Evolutionary conservation across 2,329 filamentous ascomycete genomes (phyloP).

Genomic region (Sporothrix luriei): DNA sequence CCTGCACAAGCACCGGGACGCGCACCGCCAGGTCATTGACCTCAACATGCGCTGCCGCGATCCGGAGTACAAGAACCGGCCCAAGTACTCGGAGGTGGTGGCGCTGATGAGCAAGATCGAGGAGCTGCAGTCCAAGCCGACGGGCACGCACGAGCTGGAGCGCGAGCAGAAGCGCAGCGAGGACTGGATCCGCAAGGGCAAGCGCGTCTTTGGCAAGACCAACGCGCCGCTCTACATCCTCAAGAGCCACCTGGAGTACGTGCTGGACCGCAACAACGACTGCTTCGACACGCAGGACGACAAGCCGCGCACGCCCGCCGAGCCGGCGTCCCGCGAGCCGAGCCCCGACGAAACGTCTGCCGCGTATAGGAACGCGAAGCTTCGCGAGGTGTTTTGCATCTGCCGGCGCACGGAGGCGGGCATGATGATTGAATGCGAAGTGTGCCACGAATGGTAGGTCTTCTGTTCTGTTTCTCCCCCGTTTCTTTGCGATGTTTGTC

Average conservation of each 20-base stretch:
- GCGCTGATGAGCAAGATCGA: conserved; percentile 85
- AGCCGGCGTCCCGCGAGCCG: conserved; percentile 85
- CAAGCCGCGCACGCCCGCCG: conserved; percentile 84
- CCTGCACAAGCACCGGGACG: conserved; percentile 91
- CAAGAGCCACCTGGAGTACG: conserved; percentile 90
- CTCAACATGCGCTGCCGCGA: conserved; percentile 78
- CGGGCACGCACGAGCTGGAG: conserved; percentile 87
- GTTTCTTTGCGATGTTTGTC: conserved; percentile 22
- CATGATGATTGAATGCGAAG: conserved; percentile 99
- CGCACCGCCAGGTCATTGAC: conserved; percentile 82
- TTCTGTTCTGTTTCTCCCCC: conserved; percentile 44
- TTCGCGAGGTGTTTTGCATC: conserved; percentile 90
- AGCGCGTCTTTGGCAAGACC: conserved; percentile 96
- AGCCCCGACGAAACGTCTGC: conserved; percentile 56
- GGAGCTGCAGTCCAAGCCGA: conserved; percentile 88
- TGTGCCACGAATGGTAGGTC: conserved; percentile 90
- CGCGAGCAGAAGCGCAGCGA: conserved; percentile 93
- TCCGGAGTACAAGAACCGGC: conserved; percentile 74
- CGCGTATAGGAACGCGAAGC: conserved; percentile 64
- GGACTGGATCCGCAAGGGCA: conserved; percentile 98
- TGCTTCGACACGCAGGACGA: conserved; percentile 88
- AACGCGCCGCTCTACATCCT: conserved; percentile 96
- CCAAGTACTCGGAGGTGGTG: conserved; percentile 85
- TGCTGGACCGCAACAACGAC: conserved; percentile 82
- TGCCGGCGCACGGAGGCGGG: conserved; percentile 90